Evolutionary conservation across 2,329 filamentous ascomycete species (phyloP), one percentile per base, ranked within the genome.

Genomic region (Pyrenophora teres): DNA sequence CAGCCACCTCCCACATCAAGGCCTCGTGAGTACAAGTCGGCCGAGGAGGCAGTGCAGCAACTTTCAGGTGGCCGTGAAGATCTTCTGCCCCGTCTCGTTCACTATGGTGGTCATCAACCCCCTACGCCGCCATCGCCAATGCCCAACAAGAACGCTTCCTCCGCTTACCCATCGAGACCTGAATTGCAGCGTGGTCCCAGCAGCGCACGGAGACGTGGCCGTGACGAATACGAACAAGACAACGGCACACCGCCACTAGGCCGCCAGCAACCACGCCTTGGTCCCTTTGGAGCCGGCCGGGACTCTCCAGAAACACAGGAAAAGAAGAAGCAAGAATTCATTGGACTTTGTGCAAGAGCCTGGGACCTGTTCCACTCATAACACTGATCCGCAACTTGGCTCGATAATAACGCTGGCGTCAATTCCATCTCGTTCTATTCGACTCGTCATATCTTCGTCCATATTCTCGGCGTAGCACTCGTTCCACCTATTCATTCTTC

Each of bases 311-410:
- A 94, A 64, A 90, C 87, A 5, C 87, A 90, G 72, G 82, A 85
- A 64, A 87, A 84, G 68, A 97, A 97, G 84, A 92, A 92, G 71
- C 92, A 96, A 37, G 91, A 96, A 72, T 99, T 99, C 69, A 79
- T 99, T 59, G 80, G 83, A 49, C 78, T 97, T 42, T 97, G 93
- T 72, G 86, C 90, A 62, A 82, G 90, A 67, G 94, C 94, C 7
- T 99, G 94, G 94, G 94, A 99, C 77, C 76, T 99, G 23, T 96
- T 97, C 76, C 94, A 97, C 78, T 96, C 92, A 56, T 97, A 58
- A 69, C 58, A 51, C 50, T 43, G 42, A 52, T 48, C 56, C 37
- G 56, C 33, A 46, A 46, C 57, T 51, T 41, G 40, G 21, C 57
- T 52, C 37, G 43, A 52, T 46, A 52, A 51, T 56, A 32, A 32